phyloP scores from a whole-genome alignment of 2,329 filamentous ascomycete species.

The Emmonsiellopsis sp. region DNA sequence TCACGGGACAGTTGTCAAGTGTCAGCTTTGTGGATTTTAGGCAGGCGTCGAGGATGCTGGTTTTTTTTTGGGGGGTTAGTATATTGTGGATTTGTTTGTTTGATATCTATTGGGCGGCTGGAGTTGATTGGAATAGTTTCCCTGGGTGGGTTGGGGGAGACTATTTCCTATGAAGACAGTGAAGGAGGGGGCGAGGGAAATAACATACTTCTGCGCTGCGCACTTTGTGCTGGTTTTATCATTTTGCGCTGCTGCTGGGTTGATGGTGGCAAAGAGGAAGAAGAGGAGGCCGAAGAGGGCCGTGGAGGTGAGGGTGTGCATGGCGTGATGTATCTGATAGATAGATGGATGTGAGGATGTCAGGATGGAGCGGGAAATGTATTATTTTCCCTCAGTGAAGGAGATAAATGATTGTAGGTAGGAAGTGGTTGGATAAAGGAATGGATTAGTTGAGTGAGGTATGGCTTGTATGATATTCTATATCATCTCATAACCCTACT shows the following conservation, averaged over 20 bases:
- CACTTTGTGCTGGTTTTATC: slow-evolving; percentile 5
- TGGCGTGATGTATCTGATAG: neutral
- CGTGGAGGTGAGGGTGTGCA: slow-evolving; percentile 1
- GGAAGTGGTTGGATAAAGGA: neutral
- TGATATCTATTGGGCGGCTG: no score
- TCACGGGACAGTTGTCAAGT: slow-evolving; percentile 35
- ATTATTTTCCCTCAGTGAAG: neutral
- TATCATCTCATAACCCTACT: no score
- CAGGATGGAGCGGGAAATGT: neutral
- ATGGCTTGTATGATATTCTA: no score
- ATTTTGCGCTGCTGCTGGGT: neutral
- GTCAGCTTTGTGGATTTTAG: slow-evolving; percentile 31
- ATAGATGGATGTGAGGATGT: neutral
- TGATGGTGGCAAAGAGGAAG: slow-evolving; percentile 9
- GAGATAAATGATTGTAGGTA: neutral
- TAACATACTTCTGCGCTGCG: slow-evolving; percentile 13
- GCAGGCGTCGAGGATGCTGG: slow-evolving; percentile 45
- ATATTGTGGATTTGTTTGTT: neutral
- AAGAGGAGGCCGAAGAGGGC: slow-evolving; percentile 9
- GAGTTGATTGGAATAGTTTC: no score
- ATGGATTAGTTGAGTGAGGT: neutral
- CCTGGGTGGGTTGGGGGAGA: no score
- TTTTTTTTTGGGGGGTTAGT: neutral
- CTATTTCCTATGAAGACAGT: neutral
- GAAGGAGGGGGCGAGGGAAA: neutral